A percentile compares a stretch with the other conserved stretches of the same genome.
Conservation (phyloP, 352 stramenopile genomes). For the Lagenidium giganteum region DNA sequence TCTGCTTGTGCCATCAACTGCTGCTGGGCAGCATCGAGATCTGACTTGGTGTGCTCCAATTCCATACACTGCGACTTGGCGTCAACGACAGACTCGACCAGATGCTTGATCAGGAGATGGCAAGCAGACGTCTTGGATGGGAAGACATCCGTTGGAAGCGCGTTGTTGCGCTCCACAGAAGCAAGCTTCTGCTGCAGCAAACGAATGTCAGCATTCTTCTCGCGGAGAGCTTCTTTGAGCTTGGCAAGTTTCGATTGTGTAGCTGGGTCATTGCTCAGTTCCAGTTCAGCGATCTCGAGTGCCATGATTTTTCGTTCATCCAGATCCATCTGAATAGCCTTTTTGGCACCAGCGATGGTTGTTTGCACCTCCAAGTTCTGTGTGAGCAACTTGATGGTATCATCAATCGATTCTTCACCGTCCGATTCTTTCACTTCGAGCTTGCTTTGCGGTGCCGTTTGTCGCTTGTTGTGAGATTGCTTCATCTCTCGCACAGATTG, state of each 20-base stretch:
- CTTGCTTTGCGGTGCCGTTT: too few species aligned
- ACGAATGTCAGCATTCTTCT: constrained; percentile 54
- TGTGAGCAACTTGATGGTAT: constrained; percentile 25
- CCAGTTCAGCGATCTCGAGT: constrained; percentile 25
- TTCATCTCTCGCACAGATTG: constrained; percentile 21
- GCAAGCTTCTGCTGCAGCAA: constrained; percentile 58
- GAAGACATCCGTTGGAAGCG: constrained; percentile 34
- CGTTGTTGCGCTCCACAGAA: constrained; percentile 40
- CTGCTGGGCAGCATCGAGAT: constrained; percentile 24
- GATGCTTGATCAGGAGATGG: constrained; percentile 44
- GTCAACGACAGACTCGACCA: constrained; percentile 41
- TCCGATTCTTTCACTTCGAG: too few species aligned
- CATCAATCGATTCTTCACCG: constrained; percentile 24
- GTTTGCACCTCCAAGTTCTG: constrained; percentile 38
- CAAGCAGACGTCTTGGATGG: constrained; percentile 28
- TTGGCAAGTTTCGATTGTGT: constrained; percentile 17
- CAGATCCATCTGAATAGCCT: constrained; percentile 40
- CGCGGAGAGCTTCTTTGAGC: constrained; percentile 29
- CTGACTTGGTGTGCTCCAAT: constrained; percentile 28
- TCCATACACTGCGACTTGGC: constrained; percentile 25
- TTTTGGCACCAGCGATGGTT: constrained; percentile 42
- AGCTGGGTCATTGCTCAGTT: background rate
- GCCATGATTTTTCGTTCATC: constrained; percentile 49
- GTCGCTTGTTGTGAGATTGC: too few species aligned
- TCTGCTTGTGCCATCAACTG: constrained; percentile 23